Evolutionary conservation across 2,329 filamentous ascomycete genomes (phyloP), one percentile per base, ranked within the genome.

Genomic region (Rhynchosporium secalis): DNA sequence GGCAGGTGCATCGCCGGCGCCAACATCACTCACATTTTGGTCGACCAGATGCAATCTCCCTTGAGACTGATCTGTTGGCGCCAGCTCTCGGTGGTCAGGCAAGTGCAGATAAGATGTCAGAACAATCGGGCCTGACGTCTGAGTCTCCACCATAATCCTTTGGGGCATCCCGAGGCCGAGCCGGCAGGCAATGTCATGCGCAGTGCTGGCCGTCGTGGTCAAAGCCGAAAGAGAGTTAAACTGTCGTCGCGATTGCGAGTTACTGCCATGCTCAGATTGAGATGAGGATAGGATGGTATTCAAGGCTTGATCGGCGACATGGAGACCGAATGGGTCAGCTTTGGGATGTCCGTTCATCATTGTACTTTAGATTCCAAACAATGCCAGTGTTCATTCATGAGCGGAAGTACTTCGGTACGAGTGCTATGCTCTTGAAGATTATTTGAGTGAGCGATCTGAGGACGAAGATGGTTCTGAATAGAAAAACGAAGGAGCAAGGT

Each of bases 61-160:
- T 4, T 15, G 45, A 31, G 63, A 63, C 20, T 67, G 65, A 12
- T 68, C 65, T 40, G 69, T 43, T 46, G 69, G 68, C 6, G 56
- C 62, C 31, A 57, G 60, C 13, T 41, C 61, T 31, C 45, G 20
- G 20, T 20, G 38, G 36, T 56, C 59, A 46, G 62, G 62, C 26
- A 70, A 76, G 61, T 79, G 77, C 64, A 83, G 72, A 69, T 79
- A 83, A 29, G 79, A 80, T 65, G 81, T 73, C 3, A 78, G 65
- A 4, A 78, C 58, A 4, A 78, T 60, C 6, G 77, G 74, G 0
- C 77, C 77, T 3, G 68, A 63, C 54, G 67, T 69, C 0, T 75
- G 76, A 71, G 83, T 82, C 71, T 86, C 84, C 71, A 86, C 79
- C 73, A 86, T 81, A 65, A 87, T 78, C 72, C 84, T 81, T 69